Percentiles rank a stretch among this genome's conserved stretches.
Evolutionary conservation across 1,139 yeast species (phyloP).

Genomic region (Nadsonia commutata): DNA sequence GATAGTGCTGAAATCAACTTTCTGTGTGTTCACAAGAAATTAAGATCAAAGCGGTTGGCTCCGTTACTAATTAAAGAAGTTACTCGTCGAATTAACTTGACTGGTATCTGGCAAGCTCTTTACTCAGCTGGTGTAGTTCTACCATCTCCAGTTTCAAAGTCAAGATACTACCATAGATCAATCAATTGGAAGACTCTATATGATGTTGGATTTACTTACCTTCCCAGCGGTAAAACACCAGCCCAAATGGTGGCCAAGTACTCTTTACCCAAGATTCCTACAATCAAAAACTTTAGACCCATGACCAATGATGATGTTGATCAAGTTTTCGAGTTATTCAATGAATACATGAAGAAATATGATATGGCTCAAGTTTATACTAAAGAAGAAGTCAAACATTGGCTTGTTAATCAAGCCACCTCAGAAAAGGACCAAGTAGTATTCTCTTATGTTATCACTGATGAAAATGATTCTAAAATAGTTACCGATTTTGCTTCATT

Average conservation of each 20-base stretch:
- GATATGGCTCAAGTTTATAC: conserved; percentile 59
- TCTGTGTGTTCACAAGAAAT: conserved; percentile 83
- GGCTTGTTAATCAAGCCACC: conserved; percentile 45
- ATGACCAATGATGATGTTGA: conserved; percentile 50
- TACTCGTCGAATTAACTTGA: conserved; percentile 77
- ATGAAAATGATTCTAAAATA: conserved; percentile 33
- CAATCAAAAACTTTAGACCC: conserved; percentile 45
- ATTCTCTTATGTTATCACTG: conserved; percentile 66
- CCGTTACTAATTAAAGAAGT: conserved; percentile 90
- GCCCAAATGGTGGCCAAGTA: conserved; percentile 73
- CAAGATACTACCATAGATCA: conserved; percentile 90
- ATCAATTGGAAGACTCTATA: conserved; percentile 79
- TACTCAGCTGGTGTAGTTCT: conserved; percentile 85
- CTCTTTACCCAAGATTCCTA: conserved; percentile 49
- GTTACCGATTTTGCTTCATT: conserved; percentile 84
- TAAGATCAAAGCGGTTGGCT: conserved; percentile 84
- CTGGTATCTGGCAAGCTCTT: conserved; percentile 87
- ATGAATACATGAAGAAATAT: conserved; percentile 46
- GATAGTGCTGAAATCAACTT: conserved; percentile 83
- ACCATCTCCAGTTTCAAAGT: conserved; percentile 85
- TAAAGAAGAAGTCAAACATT: conserved; percentile 63
- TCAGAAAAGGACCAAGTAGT: conserved; percentile 34
- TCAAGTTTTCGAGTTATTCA: conserved; percentile 40
- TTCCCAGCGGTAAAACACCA: conserved; percentile 65
- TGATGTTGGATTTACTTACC: conserved; percentile 71